A percentile compares a stretch with the other conserved stretches of the same genome.
Evolutionary conservation across 2,329 filamentous ascomycete species (phyloP).

Genomic region (Dactylellina leptospora): DNA sequence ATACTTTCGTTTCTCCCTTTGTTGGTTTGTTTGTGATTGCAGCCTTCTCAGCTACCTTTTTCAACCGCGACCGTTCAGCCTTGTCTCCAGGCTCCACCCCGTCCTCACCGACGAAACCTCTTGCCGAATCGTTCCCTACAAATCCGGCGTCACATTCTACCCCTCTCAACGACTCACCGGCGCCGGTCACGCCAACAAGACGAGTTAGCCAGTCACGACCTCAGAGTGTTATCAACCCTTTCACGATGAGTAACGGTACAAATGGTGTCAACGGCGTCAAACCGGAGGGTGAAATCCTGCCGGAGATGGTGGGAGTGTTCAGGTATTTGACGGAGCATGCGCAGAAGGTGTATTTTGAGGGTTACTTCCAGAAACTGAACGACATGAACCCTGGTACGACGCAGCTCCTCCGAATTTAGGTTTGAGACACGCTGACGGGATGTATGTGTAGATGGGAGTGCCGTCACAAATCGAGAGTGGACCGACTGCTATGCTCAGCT

Average conservation of each 20-base stretch:
- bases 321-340: conserved; percentile 91
- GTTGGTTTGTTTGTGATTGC: conserved; percentile 2
- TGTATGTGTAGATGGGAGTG: conserved; percentile 75
- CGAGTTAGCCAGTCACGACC: conserved; percentile 69
- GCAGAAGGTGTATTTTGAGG: conserved; percentile 97
- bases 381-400: conserved; percentile 91
- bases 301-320: conserved; percentile 94
- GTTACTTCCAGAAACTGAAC: conserved; percentile 95
- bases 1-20: conserved; percentile 15
- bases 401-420: too few species aligned
- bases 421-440: neutral
- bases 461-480: conserved; percentile 87
- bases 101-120: conserved; percentile 42
- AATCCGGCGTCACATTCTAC: conserved; percentile 53
- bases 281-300: conserved; percentile 73
- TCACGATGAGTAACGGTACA: conserved; percentile 58
- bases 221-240: conserved; percentile 84
- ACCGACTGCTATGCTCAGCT: conserved; percentile 97
- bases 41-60: conserved; percentile 47
- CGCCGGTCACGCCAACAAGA: conserved; percentile 48
- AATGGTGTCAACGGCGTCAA: neutral
- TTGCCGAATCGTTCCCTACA: conserved; percentile 50
- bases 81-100: conserved; percentile 13
- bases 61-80: conserved; percentile 57
- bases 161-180: conserved; percentile 54